Evolutionary conservation across 2,329 filamentous ascomycete genomes (phyloP).

Genomic region (Catunica adiposa): DNA sequence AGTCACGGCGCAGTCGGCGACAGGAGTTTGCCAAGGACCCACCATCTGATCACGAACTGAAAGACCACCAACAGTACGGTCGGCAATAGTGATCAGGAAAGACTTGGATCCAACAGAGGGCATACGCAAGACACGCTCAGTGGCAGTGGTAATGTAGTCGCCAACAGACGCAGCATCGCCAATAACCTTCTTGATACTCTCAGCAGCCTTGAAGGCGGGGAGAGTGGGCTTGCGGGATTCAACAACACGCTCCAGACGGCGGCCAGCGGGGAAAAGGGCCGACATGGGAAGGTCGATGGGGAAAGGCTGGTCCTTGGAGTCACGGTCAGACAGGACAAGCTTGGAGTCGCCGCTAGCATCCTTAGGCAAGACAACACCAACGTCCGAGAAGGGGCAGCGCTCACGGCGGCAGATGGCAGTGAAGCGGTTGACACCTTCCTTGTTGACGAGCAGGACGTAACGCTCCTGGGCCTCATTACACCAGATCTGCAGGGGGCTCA

Average conservation of each 20-base stretch:
- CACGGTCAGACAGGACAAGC: constrained; percentile 66
- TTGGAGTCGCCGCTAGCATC: constrained; percentile 48
- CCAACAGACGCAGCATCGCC: constrained; percentile 35
- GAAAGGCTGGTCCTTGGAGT: constrained; percentile 55
- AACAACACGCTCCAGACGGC: constrained; percentile 63
- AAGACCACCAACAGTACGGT: constrained; percentile 79
- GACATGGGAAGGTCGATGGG: constrained; percentile 85
- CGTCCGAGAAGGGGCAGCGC: constrained; percentile 80
- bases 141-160: constrained; percentile 45
- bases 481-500: constrained; percentile 96
- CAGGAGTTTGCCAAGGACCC: constrained; percentile 86
- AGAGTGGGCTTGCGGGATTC: constrained; percentile 51
- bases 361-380: constrained; percentile 55
- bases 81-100: constrained; percentile 92
- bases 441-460: constrained; percentile 80
- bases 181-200: constrained; percentile 48
- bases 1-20: constrained; percentile 87
- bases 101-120: constrained; percentile 92
- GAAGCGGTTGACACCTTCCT: constrained; percentile 64
- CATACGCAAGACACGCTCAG: constrained; percentile 64
- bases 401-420: constrained; percentile 55
- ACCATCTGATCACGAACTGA: constrained; percentile 89
- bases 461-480: constrained; percentile 94
- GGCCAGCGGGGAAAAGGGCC: constrained; percentile 71
- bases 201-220: constrained; percentile 51